Percentiles rank a stretch among this genome's conserved stretches.
Evolutionary conservation across 805 yeast species (phyloP).

Genomic region (Barnettozyma populi): DNA sequence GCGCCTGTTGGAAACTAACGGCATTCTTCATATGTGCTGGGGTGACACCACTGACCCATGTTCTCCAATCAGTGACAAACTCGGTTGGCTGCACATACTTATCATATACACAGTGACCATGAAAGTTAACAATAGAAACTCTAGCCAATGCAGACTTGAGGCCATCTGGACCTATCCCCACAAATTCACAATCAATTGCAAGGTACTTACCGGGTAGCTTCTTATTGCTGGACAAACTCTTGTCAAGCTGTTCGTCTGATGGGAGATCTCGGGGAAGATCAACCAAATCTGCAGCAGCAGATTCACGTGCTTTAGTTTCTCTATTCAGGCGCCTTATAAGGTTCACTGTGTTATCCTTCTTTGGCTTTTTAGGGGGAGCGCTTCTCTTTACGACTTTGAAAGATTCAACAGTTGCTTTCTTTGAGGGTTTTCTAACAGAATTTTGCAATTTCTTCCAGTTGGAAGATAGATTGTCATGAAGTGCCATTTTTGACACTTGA

Average conservation of each 20-base stretch:
- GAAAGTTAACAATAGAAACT: conserved; percentile 80
- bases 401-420: background rate
- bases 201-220: conserved; percentile 62
- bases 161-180: conserved; percentile 81
- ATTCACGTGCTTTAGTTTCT: conserved; percentile 11
- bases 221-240: conserved; percentile 25
- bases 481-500: conserved; percentile 2
- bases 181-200: conserved; percentile 92
- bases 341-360: conserved; percentile 7
- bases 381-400: background rate
- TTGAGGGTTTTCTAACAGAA: background rate
- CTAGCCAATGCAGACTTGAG: conserved; percentile 69
- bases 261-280: conserved; percentile 19
- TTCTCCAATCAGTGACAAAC: conserved; percentile 83
- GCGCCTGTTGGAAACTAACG: conserved; percentile 61
- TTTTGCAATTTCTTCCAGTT: conserved; percentile 11
- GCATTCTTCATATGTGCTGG: conserved; percentile 69
- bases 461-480: conserved; percentile 8
- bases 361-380: background rate
- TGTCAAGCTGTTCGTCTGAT: conserved; percentile 5
- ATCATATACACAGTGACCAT: conserved; percentile 69
- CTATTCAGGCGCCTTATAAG: conserved; percentile 6
- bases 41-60: conserved; percentile 84
- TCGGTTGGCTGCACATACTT: conserved; percentile 70
- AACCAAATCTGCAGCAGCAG: conserved; percentile 23